Evolutionary conservation across 805 yeast genomes (phyloP).

Genomic region (Saturnispora dispora): DNA sequence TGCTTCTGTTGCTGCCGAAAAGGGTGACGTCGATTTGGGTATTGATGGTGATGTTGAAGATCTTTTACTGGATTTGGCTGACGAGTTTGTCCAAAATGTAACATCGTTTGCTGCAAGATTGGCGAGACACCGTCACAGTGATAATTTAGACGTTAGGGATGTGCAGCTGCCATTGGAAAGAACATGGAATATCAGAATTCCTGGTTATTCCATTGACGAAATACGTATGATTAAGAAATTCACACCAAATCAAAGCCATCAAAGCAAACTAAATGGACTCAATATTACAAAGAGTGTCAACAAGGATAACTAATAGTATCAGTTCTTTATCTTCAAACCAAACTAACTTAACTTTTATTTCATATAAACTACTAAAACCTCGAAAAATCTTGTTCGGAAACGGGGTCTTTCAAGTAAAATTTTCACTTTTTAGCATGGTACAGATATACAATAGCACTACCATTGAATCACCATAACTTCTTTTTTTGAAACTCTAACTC

Average conservation of each 20-base stretch:
- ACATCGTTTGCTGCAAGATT: constrained; percentile 89
- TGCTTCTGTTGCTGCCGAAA: constrained; percentile 70
- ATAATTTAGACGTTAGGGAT: constrained; percentile 78
- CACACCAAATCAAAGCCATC: constrained; percentile 54
- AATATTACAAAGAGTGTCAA: constrained; percentile 55
- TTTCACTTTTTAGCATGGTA: neutral
- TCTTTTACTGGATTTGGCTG: constrained; percentile 81
- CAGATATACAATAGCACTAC: too few relatives aligned
- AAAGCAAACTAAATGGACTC: constrained; percentile 61
- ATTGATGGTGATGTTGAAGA: constrained; percentile 97
- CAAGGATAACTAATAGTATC: constrained; percentile 26
- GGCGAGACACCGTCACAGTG: constrained; percentile 90
- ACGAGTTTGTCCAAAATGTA: constrained; percentile 86
- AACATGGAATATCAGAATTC: constrained; percentile 91
- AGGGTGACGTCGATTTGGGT: constrained; percentile 82
- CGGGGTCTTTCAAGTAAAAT: neutral
- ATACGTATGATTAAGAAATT: constrained; percentile 69
- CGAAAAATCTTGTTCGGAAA: neutral
- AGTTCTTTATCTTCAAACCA: neutral
- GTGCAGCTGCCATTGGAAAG: constrained; percentile 85
- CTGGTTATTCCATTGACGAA: constrained; percentile 90
- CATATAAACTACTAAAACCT: neutral
- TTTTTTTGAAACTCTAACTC: neutral
- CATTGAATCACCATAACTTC: too few relatives aligned
- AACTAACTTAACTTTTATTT: neutral